A percentile compares a stretch with the other conserved stretches of the same genome.
phyloP scores from a whole-genome alignment of 2,329 filamentous ascomycete species.

The Coniella vitis region DNA sequence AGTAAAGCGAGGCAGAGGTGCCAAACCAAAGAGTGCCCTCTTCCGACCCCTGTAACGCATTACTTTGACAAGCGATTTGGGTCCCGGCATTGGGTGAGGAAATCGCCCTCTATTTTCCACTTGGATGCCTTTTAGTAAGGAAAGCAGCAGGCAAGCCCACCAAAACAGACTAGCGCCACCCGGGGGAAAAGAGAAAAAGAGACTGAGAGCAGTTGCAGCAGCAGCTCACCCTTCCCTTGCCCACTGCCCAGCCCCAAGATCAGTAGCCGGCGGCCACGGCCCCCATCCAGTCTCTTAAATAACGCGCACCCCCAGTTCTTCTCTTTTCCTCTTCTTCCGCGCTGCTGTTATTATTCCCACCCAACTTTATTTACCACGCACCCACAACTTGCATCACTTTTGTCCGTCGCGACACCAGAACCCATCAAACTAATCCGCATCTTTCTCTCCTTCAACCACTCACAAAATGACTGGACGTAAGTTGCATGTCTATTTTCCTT shows the following conservation, averaged over 20 bases:
- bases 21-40: neutral
- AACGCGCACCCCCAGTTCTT: slow-evolving; percentile 3
- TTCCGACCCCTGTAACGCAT: slow-evolving; percentile 4
- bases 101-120: neutral
- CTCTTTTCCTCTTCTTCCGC: slow-evolving; percentile 2
- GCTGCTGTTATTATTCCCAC: slow-evolving; percentile 2
- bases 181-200: too few species aligned
- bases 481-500: slow-evolving; percentile 11
- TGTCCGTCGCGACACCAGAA: slow-evolving; percentile 26
- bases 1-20: too few species aligned
- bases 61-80: neutral
- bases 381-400: slow-evolving; percentile 25
- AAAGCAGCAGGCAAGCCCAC: slow-evolving; percentile 3
- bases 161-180: slow-evolving; percentile 18
- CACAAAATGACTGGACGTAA: slow-evolving; percentile 58
- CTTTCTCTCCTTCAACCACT: slow-evolving; percentile 21
- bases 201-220: too few species aligned
- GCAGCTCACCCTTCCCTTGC: neutral
- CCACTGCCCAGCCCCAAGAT: slow-evolving; percentile 2
- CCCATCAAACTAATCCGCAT: slow-evolving; percentile 20
- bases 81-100: neutral
- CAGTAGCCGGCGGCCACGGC: slow-evolving; percentile 2
- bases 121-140: slow-evolving; percentile 5
- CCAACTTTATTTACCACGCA: slow-evolving; percentile 21
- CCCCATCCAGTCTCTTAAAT: slow-evolving; percentile 8